These are phyloP conservation scores for Chloromonas sp. DNA, from an alignment of 163 green algal genomes.

Conservation along the genomic window DNA sequence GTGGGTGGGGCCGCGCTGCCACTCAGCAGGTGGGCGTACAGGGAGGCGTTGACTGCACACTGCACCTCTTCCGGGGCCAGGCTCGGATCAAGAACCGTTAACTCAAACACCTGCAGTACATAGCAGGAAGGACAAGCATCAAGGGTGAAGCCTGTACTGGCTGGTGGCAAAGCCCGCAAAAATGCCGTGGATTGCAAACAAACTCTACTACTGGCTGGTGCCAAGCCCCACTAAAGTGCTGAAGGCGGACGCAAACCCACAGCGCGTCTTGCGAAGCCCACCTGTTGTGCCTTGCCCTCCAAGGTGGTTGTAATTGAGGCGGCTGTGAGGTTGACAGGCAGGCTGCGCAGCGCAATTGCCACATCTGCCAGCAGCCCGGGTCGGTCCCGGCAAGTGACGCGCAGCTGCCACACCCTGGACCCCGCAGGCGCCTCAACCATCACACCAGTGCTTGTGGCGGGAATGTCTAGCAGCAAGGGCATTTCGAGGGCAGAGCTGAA, in stretches of 20 bases:
- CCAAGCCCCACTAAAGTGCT: too few relatives aligned
- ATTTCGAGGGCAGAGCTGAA: not conserved
- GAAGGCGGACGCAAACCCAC: too few relatives aligned
- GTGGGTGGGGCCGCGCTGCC: not conserved
- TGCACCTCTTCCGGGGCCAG: constrained; percentile 2
- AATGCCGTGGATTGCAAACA: too few relatives aligned
- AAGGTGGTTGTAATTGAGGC: not conserved
- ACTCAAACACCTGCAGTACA: not conserved
- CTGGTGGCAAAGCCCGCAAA: too few relatives aligned
- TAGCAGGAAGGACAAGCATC: not conserved
- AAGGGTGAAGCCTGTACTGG: too few relatives aligned
- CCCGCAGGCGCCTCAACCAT: constrained; percentile 4
- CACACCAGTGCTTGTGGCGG: not conserved
- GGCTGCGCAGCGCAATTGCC: not conserved
- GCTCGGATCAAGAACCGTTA: not conserved
- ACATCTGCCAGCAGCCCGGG: constrained; percentile 4
- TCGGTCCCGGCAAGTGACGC: constrained; percentile 1
- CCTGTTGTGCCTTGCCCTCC: not conserved
- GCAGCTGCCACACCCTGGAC: not conserved
- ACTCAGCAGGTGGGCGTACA: constrained; percentile 6
- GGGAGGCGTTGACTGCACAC: constrained; percentile 3
- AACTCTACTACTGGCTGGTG: too few relatives aligned
- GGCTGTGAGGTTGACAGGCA: not conserved
- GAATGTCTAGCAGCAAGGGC: not conserved
- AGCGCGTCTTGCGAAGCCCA: not conserved